Evolutionary conservation across 2,329 filamentous ascomycete genomes (phyloP), one percentile per base, ranked within the genome.

Genomic region (Colletotrichum viniferum): DNA sequence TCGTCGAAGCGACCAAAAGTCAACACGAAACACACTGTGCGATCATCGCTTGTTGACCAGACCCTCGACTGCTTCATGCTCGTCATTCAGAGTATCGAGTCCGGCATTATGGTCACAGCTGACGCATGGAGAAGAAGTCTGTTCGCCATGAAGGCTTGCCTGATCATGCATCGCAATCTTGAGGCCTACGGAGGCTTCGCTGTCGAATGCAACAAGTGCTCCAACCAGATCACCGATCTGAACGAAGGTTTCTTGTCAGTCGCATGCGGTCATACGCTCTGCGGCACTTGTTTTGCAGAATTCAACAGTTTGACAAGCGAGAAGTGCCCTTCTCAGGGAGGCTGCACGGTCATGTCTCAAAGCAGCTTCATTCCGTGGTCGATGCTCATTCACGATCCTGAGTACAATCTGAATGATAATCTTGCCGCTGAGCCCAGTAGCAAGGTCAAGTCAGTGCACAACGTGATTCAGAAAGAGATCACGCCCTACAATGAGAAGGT

Each of bases 391-490:
- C n/a, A 48, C 21, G 21, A 21, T 2, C 18, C 4, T 4, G 7
- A 21, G 21, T n/a, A 18, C 16, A 24, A 64, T 14, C 16, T 60
- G 21, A 65, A 56, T 18, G 38, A 13, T 14, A 26, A 73, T 10
- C 7, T 62, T 30, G n/a, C 55, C 6, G 34, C 24, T 5, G 24
- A 7, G 5, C 28, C 71, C 8, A 76, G 71, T 21, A 67, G 71
- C 10, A 80, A 80, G 72, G 73, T 84, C 2, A 56, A 77, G 10
- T 71, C 77, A 13, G 78, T 81, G 10, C 75, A 84, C 64, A 65
- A 75, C 43, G 68, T 73, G 18, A 78, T 83, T 24, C 67, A 77
- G 0, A 18, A 43, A 0, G 70, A 79, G 3, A 81, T 83, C 7
- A 74, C 24, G 21, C 61, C 26, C 3, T 21, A 21, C n/a, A 62